Percentiles rank a stretch among this genome's conserved stretches.
phyloP scores from a whole-genome alignment of 2,329 filamentous ascomycete species.

The Alternaria sp. region DNA sequence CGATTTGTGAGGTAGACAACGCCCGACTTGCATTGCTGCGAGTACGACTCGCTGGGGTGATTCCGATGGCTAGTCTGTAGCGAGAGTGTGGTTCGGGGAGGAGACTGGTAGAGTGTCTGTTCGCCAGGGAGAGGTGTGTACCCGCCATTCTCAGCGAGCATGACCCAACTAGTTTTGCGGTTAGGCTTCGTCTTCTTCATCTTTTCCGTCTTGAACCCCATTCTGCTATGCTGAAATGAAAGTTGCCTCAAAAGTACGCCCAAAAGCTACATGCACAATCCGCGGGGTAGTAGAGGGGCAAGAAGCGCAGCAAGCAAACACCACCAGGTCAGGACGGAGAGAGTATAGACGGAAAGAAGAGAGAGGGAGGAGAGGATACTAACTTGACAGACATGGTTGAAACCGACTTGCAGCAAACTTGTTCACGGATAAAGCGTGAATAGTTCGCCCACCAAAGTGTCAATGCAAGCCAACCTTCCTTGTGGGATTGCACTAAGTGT shows the following conservation, averaged over 20 bases:
- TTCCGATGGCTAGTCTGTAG: slow-evolving; percentile 75
- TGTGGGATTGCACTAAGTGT: slow-evolving; percentile 14
- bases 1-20: slow-evolving; percentile 84
- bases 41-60: slow-evolving; percentile 69
- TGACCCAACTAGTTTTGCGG: slow-evolving; percentile 77
- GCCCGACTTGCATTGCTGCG: slow-evolving; percentile 76
- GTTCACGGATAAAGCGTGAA: slow-evolving; percentile 32
- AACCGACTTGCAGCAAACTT: slow-evolving; percentile 25
- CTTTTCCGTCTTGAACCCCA: slow-evolving; percentile 16
- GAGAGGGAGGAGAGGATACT: slow-evolving; percentile 30
- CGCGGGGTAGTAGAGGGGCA: slow-evolving; percentile 14
- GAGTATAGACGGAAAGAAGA: slow-evolving; percentile 8
- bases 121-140: slow-evolving; percentile 89
- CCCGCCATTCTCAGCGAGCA: slow-evolving; percentile 76
- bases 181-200: slow-evolving; percentile 44
- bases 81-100: slow-evolving; percentile 78
- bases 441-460: slow-evolving; percentile 27
- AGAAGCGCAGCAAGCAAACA: slow-evolving; percentile 2
- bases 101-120: slow-evolving; percentile 80
- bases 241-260: neutral
- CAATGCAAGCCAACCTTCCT: slow-evolving; percentile 32
- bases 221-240: slow-evolving; percentile 5
- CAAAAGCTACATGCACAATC: slow-evolving; percentile 12
- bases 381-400: slow-evolving; percentile 52
- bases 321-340: neutral